Percentiles rank a stretch among this genome's conserved stretches.
Evolutionary conservation across 2,329 filamentous ascomycete species (phyloP).

Genomic region (Microdochium trichocladiopsis): DNA sequence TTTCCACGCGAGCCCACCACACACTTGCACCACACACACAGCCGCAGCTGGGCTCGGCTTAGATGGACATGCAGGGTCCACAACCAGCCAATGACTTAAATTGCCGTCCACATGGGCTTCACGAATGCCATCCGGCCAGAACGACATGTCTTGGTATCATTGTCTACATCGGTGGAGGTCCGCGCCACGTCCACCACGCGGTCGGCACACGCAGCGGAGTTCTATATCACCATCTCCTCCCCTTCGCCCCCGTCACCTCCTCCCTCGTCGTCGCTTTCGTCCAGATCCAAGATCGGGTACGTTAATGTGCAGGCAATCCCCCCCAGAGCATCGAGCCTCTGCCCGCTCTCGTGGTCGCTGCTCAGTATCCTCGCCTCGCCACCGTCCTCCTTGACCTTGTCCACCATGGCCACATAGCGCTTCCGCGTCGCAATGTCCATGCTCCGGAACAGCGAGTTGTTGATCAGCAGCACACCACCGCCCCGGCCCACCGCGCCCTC

Average conservation of each 20-base stretch:
- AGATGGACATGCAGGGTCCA: no score
- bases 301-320: constrained; percentile 87
- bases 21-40: no score
- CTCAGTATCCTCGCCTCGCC: constrained; percentile 87
- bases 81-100: no score
- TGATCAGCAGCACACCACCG: constrained; percentile 79
- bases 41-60: no score
- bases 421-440: constrained; percentile 70
- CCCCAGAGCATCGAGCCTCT: constrained; percentile 73
- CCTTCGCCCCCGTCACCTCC: constrained; percentile 3
- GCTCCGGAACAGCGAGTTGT: constrained; percentile 79
- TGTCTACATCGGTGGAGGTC: no score
- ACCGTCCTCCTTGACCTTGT: constrained; percentile 78
- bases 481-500: constrained; percentile 85
- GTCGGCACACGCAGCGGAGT: no score
- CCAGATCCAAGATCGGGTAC: constrained; percentile 76
- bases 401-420: constrained; percentile 78
- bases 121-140: no score
- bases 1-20: no score
- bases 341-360: constrained; percentile 89
- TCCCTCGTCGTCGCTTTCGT: constrained; percentile 50
- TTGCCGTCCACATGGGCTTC: no score
- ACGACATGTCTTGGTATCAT: no score
- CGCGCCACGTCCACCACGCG: no score
- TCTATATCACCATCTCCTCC: constrained; percentile 18